phyloP scores from a whole-genome alignment of 306 rosid genomes.

The Myrica gale region DNA sequence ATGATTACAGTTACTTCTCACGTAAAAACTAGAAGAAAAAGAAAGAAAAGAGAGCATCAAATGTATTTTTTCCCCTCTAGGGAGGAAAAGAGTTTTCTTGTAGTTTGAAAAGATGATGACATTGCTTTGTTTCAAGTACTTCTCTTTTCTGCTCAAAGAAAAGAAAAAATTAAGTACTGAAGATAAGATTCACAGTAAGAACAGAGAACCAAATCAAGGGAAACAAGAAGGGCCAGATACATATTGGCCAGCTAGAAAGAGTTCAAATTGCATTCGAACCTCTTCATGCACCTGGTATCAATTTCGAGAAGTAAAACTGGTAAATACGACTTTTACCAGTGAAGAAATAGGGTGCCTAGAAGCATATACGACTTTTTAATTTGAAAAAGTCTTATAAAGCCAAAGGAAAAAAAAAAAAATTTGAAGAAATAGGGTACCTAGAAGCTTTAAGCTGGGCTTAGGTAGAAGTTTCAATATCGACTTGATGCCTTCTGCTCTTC shows the following conservation, averaged over 20 bases:
- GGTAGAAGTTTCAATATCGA: background rate
- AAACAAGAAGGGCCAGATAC: background rate
- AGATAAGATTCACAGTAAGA: background rate
- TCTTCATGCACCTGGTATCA: background rate
- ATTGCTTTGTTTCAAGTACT: background rate
- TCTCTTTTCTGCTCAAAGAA: background rate
- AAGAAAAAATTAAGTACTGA: background rate
- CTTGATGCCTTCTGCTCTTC: background rate
- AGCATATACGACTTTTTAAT: background rate
- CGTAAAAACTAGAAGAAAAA: background rate
- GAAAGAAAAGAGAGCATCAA: background rate
- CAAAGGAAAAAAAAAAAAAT: no score
- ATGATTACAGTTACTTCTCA: background rate
- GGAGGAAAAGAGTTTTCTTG: background rate
- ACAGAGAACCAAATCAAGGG: background rate
- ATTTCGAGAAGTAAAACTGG: background rate
- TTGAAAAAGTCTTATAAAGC: background rate
- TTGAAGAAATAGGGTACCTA: background rate
- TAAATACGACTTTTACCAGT: no score
- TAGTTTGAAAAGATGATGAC: background rate
- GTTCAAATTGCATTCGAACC: slow-evolving; percentile 1
- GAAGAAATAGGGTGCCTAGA: no score
- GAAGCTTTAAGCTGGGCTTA: background rate
- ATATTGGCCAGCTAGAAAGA: slow-evolving; percentile 1
- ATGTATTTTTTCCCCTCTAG: background rate